A percentile compares a stretch with the other conserved stretches of the same genome.
phyloP scores from a whole-genome alignment of 2,329 filamentous ascomycete genomes.

The Pestalotiopsis sp. region DNA sequence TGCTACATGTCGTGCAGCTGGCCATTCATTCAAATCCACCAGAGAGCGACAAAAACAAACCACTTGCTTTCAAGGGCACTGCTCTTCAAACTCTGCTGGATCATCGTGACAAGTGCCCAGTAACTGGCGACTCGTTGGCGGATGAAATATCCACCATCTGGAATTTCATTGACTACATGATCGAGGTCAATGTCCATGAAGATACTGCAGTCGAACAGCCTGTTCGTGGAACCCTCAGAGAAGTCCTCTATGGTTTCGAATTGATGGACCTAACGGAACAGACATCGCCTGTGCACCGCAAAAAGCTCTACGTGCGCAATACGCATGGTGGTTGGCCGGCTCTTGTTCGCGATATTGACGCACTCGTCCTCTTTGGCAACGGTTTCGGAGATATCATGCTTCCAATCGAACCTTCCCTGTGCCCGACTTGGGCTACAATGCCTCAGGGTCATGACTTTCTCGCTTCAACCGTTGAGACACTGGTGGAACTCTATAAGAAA shows the following conservation, averaged over 20 bases:
- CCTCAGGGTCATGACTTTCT: too few relatives aligned
- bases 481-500: too few relatives aligned
- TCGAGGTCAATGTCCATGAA: neutral
- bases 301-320: neutral
- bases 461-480: too few relatives aligned
- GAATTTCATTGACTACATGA: neutral
- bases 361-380: neutral
- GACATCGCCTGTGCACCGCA: neutral
- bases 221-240: neutral
- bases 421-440: too few relatives aligned
- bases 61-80: too few relatives aligned
- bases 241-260: neutral
- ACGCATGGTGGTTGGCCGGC: neutral
- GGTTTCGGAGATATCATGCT: neutral
- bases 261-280: neutral
- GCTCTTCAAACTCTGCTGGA: too few relatives aligned
- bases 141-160: neutral
- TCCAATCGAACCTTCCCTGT: neutral
- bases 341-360: neutral
- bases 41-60: too few relatives aligned
- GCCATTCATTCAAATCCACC: neutral
- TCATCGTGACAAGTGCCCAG: too few relatives aligned
- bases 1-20: neutral
- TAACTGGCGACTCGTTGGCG: neutral
- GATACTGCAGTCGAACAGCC: neutral